Conservation (phyloP, 139 green algal species). For the Nannochloris sp. region DNA sequence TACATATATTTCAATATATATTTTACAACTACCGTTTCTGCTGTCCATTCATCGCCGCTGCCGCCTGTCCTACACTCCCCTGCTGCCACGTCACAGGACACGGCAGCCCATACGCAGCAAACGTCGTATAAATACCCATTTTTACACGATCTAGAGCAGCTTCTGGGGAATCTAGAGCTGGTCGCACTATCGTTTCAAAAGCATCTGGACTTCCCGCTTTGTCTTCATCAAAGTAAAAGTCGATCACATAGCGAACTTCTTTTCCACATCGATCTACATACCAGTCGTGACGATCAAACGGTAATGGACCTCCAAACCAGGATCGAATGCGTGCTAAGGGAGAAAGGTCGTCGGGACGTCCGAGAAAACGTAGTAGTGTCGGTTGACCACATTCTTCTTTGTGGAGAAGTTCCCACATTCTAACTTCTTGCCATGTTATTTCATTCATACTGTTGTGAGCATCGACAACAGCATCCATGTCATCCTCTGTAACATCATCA, state of each 20-base stretch:
- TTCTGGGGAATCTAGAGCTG: conserved; percentile 72
- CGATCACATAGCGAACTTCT: conserved; percentile 92
- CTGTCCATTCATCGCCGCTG: no score
- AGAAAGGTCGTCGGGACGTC: conserved; percentile 80
- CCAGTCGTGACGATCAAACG: conserved; percentile 95
- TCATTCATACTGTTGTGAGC: conserved; percentile 88
- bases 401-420: conserved; percentile 83
- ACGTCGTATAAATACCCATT: conserved; percentile 83
- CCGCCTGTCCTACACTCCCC: no score
- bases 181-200: conserved; percentile 78
- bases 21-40: no score
- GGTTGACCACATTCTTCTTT: conserved; percentile 49
- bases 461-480: conserved; percentile 82
- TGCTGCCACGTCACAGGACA: conserved; percentile 78
- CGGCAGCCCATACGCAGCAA: conserved; percentile 74
- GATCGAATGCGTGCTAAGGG: conserved; percentile 63
- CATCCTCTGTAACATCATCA: conserved; percentile 79
- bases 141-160: conserved; percentile 75
- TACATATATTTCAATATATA: no score
- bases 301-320: conserved; percentile 53
- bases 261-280: conserved; percentile 76
- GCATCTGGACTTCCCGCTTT: conserved; percentile 65
- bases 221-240: conserved; percentile 95
- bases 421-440: conserved; percentile 68
- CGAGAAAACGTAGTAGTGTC: conserved; percentile 75